phyloP scores from a whole-genome alignment of 306 rosid genomes.

The Medicago arabica region DNA sequence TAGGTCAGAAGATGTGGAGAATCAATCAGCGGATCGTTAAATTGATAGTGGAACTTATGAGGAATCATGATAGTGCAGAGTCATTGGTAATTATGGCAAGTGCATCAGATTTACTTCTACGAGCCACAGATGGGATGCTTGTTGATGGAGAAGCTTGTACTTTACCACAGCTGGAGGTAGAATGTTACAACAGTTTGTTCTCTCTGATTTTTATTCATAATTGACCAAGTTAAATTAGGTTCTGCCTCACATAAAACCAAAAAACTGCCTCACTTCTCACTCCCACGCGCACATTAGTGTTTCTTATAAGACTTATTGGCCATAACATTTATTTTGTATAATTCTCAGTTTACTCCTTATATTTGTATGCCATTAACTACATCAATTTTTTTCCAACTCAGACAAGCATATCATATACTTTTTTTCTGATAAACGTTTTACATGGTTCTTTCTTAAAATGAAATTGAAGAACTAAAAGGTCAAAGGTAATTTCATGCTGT shows the following conservation, averaged over 20 bases:
- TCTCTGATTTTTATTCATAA: constrained; percentile 7
- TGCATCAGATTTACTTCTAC: constrained; percentile 90
- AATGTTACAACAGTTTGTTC: constrained; percentile 17
- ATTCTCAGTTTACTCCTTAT: neutral
- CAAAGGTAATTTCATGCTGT: neutral
- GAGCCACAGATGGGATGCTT: constrained; percentile 98
- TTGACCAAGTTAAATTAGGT: constrained; percentile 5
- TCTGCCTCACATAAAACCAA: neutral
- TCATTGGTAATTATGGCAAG: constrained; percentile 92
- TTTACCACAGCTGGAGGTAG: constrained; percentile 95
- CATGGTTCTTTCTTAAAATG: neutral
- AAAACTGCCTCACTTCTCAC: constrained; percentile 9
- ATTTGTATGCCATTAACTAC: neutral
- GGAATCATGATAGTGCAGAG: constrained; percentile 83
- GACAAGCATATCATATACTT: neutral
- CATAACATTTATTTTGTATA: neutral
- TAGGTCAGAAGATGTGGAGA: constrained; percentile 96
- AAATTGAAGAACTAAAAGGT: neutral
- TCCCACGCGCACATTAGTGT: neutral
- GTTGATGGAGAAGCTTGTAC: constrained; percentile 99
- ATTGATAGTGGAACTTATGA: constrained; percentile 91
- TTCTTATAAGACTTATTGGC: neutral
- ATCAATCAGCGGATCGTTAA: constrained; percentile 90
- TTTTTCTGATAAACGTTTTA: neutral
- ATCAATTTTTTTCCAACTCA: neutral